phyloP scores from a whole-genome alignment of 345 rosid genomes.

The Microcos paniculata region DNA sequence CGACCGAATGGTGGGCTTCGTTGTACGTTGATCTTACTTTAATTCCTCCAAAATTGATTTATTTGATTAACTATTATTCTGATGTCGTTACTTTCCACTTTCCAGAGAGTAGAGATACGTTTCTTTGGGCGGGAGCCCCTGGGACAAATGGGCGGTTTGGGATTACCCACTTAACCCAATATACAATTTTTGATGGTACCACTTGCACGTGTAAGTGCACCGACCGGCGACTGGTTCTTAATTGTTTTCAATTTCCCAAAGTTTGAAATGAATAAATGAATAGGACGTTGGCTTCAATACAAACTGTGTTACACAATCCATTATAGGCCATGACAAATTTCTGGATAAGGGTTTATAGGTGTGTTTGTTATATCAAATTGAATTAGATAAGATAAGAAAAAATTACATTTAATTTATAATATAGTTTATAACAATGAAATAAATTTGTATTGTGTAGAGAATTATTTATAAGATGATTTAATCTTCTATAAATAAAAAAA shows the following conservation, averaged over 20 bases:
- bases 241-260: background rate
- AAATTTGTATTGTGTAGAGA: too few relatives aligned
- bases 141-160: slow-evolving; percentile 10
- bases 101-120: background rate
- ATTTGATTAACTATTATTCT: background rate
- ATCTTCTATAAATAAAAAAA: too few relatives aligned
- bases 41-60: background rate
- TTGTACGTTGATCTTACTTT: background rate
- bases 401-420: too few relatives aligned
- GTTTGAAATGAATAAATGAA: background rate
- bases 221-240: background rate
- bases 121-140: background rate
- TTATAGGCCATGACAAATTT: background rate
- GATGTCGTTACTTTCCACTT: background rate
- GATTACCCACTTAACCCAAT: background rate
- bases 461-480: too few relatives aligned
- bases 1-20: background rate
- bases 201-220: background rate
- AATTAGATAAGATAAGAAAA: too few relatives aligned
- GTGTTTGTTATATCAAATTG: too few relatives aligned
- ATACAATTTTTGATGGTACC: background rate
- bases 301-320: too few relatives aligned
- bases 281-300: background rate
- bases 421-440: too few relatives aligned
- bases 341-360: background rate